phyloP scores from a whole-genome alignment of 495 filamentous ascomycete species.

The Pyronema omphalodes region DNA sequence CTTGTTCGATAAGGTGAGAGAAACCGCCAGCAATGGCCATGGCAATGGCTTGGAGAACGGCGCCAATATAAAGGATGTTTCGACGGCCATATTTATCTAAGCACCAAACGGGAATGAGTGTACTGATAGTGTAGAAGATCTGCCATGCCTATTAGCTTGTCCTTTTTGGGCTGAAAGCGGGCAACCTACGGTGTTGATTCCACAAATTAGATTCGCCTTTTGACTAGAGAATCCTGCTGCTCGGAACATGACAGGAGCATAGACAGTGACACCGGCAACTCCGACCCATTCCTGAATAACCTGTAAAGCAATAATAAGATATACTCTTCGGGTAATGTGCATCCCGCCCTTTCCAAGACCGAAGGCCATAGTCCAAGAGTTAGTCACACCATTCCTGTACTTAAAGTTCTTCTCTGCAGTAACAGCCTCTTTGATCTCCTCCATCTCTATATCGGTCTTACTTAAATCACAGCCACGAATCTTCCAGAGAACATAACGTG shows the following conservation, averaged over 20 bases:
- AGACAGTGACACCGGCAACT: conserved; percentile 53
- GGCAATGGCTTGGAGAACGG: conserved; percentile 42
- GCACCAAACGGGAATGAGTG: conserved; percentile 46
- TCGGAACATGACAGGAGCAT: conserved; percentile 41
- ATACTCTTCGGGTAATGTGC: conserved; percentile 38
- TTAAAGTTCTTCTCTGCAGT: conserved; percentile 36
- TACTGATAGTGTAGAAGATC: conserved; percentile 14
- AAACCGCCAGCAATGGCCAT: conserved; percentile 30
- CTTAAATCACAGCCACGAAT: conserved; percentile 36
- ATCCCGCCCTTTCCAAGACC: conserved; percentile 43
- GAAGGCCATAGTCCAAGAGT: conserved; percentile 45
- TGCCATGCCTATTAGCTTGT: neutral
- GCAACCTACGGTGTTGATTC: conserved; percentile 51
- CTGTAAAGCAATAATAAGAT: conserved; percentile 53
- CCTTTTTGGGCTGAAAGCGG: conserved; percentile 6
- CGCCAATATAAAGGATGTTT: conserved; percentile 51
- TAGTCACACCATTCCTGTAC: conserved; percentile 28
- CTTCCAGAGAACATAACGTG: conserved; percentile 42
- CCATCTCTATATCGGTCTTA: conserved; percentile 42
- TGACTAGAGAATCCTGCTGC: conserved; percentile 42
- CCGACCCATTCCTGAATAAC: conserved; percentile 60
- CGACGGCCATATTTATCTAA: conserved; percentile 35
- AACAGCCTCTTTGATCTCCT: conserved; percentile 36
- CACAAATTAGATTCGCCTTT: conserved; percentile 48
- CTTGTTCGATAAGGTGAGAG: neutral